Base-by-base conservation (phyloP, 495 filamentous ascomycete genomes). In the Talaromyces stipitatus region DNA sequence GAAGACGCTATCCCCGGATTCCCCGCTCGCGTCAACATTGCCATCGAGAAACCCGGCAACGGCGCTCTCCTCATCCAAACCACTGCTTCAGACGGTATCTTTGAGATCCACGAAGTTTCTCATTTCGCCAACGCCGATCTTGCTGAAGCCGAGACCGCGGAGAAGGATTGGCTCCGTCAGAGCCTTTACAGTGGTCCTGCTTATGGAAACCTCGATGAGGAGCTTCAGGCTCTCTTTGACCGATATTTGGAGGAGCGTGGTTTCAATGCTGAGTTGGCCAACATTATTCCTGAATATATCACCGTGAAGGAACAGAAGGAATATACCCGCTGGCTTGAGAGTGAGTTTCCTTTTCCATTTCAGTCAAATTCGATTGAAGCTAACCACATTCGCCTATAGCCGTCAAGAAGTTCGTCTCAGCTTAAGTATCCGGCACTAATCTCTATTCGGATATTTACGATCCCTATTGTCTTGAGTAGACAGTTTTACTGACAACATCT, bases 261-360 rank as follows among this genome's bases (percentile, higher is more conserved):
- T 58, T 82, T 99, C 73, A 89, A 94, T 66, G 86, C 89, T 57
- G 82, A 85, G 59, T 79, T 99, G 65, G 91, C 91, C 56, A 74
- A 90, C 60, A 96, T 96, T 73, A 83, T 95, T 51, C 91, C 91
- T 52, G 92, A 97, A 68, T 99, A 96, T 75, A 92, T 97, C 66
- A 90, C 97, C 71, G 85, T 88, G 73, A 99, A 99, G 85, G 94
- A 99, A 83, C 92, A 99, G 84, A 89, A 85, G 81, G 94, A 99
- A 80, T 99, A 99, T 72, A 69, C 92, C 41, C 76, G 78, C 58
- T 99, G 94, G 94, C 77, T 99, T 69, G 83, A 85, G 62, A 91
- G 81, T 84, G 71, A 74, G 81, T 79, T 20, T 57, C 55, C 11
- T 30, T 11, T 36, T 29, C 27, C 10, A 26, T 22, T 2, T 8